phyloP scores from a whole-genome alignment of 768 basidiomycete species.

The Amanita jacksonii region DNA sequence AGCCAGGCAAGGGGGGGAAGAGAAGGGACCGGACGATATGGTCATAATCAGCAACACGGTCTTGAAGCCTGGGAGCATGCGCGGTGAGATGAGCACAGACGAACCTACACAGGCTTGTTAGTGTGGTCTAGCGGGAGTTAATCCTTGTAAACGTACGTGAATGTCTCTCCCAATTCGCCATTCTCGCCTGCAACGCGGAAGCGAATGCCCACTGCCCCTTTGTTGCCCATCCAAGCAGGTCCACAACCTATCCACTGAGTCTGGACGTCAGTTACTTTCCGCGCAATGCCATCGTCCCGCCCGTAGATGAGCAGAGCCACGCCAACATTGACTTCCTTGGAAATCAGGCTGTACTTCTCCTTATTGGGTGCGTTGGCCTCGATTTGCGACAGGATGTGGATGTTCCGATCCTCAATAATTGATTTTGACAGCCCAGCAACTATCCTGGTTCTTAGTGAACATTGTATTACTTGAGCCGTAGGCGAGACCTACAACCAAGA shows the following conservation, averaged over 20 bases:
- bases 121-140: too few relatives aligned
- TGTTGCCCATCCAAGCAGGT: slow-evolving; percentile 81
- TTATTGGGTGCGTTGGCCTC: slow-evolving; percentile 62
- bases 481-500: slow-evolving; percentile 59
- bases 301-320: slow-evolving; percentile 85
- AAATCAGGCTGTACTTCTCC: slow-evolving; percentile 69
- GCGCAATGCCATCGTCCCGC: slow-evolving; percentile 55
- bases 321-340: slow-evolving; percentile 76
- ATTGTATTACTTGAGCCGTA: neutral
- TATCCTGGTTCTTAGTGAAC: slow-evolving; percentile 19
- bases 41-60: slow-evolving; percentile 68
- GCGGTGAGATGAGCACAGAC: slow-evolving; percentile 90
- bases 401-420: slow-evolving; percentile 60
- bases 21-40: slow-evolving; percentile 76
- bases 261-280: slow-evolving; percentile 53
- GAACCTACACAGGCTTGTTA: too few relatives aligned
- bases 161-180: slow-evolving; percentile 57
- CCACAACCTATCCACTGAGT: slow-evolving; percentile 71
- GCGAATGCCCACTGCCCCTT: slow-evolving; percentile 85
- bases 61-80: slow-evolving; percentile 52
- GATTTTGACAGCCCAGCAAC: slow-evolving; percentile 70
- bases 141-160: slow-evolving; percentile 53
- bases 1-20: slow-evolving; percentile 47
- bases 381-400: slow-evolving; percentile 66
- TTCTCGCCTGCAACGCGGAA: slow-evolving; percentile 59